These are phyloP conservation scores for Fusarium sp. DNA, from an alignment of 2,329 filamentous ascomycete species.

Conservation along the genomic window DNA sequence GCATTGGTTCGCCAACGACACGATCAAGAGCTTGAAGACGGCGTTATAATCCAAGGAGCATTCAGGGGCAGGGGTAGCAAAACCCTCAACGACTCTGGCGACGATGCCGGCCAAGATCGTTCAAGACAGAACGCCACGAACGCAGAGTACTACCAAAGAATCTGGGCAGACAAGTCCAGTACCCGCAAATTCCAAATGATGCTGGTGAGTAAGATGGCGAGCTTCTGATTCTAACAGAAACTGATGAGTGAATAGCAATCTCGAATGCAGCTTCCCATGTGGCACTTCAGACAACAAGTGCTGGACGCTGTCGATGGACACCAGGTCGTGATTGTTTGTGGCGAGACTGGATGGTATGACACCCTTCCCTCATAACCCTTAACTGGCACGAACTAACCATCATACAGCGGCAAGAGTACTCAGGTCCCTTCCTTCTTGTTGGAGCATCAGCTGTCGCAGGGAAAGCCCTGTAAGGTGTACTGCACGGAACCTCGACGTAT, in stretches of 20 bases:
- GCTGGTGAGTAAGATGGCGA: conserved; percentile 64
- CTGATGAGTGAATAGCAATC: conserved; percentile 56
- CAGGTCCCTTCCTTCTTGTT: conserved; percentile 96
- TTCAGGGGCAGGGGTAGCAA: conserved; percentile 73
- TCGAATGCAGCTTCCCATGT: conserved; percentile 89
- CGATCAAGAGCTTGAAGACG: conserved; percentile 78
- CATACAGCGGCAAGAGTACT: conserved; percentile 85
- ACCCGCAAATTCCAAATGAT: conserved; percentile 79
- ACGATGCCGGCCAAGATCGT: conserved; percentile 61
- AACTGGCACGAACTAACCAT: conserved; percentile 34
- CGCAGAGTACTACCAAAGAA: conserved; percentile 64
- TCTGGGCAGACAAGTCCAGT: conserved; percentile 70
- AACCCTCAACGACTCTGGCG: conserved; percentile 59
- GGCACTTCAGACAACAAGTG: conserved; percentile 83
- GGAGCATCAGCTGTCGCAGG: conserved; percentile 86
- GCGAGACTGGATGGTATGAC: conserved; percentile 86
- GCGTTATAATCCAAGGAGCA: conserved; percentile 80
- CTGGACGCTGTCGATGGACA: conserved; percentile 80
- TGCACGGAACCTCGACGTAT: conserved; percentile 96
- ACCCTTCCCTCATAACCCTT: not conserved
- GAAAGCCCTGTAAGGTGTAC: conserved; percentile 89
- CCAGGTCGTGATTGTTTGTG: conserved; percentile 92
- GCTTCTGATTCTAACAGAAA: not conserved
- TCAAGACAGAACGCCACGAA: conserved; percentile 53
- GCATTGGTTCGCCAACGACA: conserved; percentile 75